These are phyloP conservation scores for Calocybe gambosa DNA, from an alignment of 1,284 basidiomycete species.

Conservation along the genomic window DNA sequence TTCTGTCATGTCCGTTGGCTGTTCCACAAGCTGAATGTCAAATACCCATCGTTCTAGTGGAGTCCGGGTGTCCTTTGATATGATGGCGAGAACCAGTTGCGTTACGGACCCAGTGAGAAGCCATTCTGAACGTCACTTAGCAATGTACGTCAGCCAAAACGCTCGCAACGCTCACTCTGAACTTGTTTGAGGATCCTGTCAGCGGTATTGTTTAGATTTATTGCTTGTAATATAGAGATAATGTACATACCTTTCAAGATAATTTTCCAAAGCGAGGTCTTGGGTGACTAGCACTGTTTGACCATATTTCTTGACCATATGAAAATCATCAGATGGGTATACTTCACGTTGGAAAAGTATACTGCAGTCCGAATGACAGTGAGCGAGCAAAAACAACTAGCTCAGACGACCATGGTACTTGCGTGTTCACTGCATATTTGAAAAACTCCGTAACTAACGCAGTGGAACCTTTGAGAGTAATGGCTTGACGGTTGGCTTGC, in stretches of 20 bases:
- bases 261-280: conserved; percentile 88
- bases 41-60: conserved; percentile 98
- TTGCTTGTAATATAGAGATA: conserved; percentile 5
- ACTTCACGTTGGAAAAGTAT: conserved; percentile 97
- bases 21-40: conserved; percentile 80
- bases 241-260: conserved; percentile 65
- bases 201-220: conserved; percentile 10
- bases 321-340: conserved; percentile 98
- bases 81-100: conserved; percentile 92
- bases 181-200: conserved; percentile 84
- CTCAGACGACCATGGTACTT: conserved; percentile 25
- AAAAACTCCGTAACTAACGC: conserved; percentile 98
- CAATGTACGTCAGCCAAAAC: conserved; percentile 9
- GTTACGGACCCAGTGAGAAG: conserved; percentile 86
- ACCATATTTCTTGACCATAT: conserved; percentile 98
- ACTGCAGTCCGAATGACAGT: conserved; percentile 32
- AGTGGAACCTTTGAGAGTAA: conserved; percentile 94
- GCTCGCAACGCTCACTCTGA: conserved; percentile 55
- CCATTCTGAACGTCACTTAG: conserved; percentile 60
- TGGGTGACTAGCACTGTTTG: conserved; percentile 93
- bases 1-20: conserved; percentile 40
- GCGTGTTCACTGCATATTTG: conserved; percentile 96
- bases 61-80: conserved; percentile 88
- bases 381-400: conserved; percentile 2
- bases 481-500: conserved; percentile 69